phyloP scores from a whole-genome alignment of 495 filamentous ascomycete species.

The Aspergillus olivimuriae region DNA sequence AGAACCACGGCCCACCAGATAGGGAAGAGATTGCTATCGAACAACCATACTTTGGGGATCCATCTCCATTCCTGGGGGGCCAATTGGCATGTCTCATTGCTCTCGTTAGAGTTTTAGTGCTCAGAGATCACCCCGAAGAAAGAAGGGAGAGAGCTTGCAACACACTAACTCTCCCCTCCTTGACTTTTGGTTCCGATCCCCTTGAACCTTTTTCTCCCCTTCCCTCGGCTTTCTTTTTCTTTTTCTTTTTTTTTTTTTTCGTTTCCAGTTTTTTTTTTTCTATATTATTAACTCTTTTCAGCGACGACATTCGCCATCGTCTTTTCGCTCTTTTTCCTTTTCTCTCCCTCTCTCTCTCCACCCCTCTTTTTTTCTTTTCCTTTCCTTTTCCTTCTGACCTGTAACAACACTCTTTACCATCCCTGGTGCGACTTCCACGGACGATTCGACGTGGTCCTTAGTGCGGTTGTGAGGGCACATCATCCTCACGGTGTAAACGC shows the following conservation, averaged over 20 bases:
- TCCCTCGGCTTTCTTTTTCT: neutral
- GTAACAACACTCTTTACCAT: too few relatives aligned
- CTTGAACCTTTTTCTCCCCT: neutral
- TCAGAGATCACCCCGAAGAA: neutral
- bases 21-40: neutral
- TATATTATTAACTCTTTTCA: neutral
- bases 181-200: slow-evolving; percentile 2
- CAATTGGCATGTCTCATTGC: neutral
- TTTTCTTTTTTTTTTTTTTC: neutral
- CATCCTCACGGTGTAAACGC: too few relatives aligned
- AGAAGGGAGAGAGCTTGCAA: neutral
- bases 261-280: neutral
- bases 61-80: neutral
- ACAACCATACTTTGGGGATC: neutral
- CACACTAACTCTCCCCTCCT: neutral
- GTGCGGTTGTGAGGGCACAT: too few relatives aligned
- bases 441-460: too few relatives aligned
- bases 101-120: neutral
- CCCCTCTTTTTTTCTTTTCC: too few relatives aligned
- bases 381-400: neutral
- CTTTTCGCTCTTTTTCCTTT: neutral
- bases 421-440: too few relatives aligned
- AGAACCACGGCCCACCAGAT: neutral
- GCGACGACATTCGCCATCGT: neutral
- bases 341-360: neutral